Conservation (phyloP, 352 stramenopile genomes). For the Globisporangium heterothallicum region DNA sequence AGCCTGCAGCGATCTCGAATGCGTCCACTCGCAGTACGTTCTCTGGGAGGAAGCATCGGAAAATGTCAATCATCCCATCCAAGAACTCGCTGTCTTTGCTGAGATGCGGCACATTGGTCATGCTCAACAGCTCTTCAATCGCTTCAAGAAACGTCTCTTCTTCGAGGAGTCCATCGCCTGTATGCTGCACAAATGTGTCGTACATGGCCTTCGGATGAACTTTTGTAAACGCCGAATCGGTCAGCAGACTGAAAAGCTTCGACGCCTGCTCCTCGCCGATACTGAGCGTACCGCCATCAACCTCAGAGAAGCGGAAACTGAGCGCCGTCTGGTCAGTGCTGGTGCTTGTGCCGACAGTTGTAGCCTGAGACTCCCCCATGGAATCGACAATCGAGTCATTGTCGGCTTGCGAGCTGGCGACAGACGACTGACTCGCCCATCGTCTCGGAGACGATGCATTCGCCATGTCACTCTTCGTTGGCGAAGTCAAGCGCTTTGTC, state of each 20-base stretch:
- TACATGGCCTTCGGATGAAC: constrained; percentile 72
- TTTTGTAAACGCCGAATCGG: constrained; percentile 68
- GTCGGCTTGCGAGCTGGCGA: constrained; percentile 12
- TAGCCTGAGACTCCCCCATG: constrained; percentile 14
- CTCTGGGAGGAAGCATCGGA: constrained; percentile 62
- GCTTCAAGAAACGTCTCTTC: constrained; percentile 80
- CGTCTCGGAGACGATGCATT: constrained; percentile 9
- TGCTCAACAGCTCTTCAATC: constrained; percentile 72
- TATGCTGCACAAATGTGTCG: constrained; percentile 84
- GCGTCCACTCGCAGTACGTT: constrained; percentile 66
- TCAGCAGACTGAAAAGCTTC: constrained; percentile 56
- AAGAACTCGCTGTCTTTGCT: constrained; percentile 77
- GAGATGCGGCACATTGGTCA: constrained; percentile 64
- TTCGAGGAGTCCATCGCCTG: constrained; percentile 71
- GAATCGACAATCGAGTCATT: constrained; percentile 11
- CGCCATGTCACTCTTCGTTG: constrained; percentile 14
- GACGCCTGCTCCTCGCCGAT: constrained; percentile 58
- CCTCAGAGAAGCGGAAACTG: constrained; percentile 64
- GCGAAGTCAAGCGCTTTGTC: constrained; percentile 35
- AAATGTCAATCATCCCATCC: constrained; percentile 71
- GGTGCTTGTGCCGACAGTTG: constrained; percentile 9
- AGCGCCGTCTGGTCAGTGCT: constrained; percentile 21
- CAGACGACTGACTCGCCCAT: constrained; percentile 9
- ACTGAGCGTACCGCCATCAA: constrained; percentile 49
- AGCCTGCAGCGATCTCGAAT: constrained; percentile 78